phyloP scores from a whole-genome alignment of 208 protist species.

The Trypanosomatidae sp. region DNA sequence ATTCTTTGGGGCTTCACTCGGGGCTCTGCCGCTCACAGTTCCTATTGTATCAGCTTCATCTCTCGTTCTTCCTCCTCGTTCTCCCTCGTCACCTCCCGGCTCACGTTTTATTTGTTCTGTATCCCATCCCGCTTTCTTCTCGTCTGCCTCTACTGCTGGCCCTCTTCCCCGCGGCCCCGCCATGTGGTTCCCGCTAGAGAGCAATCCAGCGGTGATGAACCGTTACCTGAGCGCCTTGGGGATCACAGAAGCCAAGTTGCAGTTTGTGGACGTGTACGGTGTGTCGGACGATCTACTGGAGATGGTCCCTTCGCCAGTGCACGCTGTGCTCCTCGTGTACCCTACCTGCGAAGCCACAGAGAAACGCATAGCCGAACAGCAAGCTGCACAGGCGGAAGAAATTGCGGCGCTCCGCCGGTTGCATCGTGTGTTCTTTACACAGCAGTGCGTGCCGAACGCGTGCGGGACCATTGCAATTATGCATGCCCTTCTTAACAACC shows the following conservation, averaged over 20 bases:
- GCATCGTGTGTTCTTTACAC: conserved; percentile 86
- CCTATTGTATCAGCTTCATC: not conserved
- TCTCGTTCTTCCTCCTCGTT: not conserved
- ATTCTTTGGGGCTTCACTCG: not conserved
- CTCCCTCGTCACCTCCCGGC: not conserved
- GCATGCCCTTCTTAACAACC: conserved; percentile 94
- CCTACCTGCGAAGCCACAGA: conserved; percentile 74
- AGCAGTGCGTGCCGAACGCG: conserved; percentile 92
- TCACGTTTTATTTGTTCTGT: not conserved
- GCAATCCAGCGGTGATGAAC: conserved; percentile 94
- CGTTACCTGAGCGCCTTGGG: conserved; percentile 65
- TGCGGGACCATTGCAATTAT: conserved; percentile 95
- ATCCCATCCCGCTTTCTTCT: not conserved
- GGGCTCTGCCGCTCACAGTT: not conserved
- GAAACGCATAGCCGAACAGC: conserved; percentile 10
- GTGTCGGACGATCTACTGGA: conserved; percentile 83
- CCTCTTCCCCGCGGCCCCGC: not conserved
- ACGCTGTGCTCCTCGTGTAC: conserved; percentile 93
- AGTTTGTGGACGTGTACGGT: conserved; percentile 94
- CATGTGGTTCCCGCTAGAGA: conserved; percentile 92
- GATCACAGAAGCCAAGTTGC: conserved; percentile 39
- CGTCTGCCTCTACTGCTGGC: not conserved
- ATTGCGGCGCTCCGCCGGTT: conserved; percentile 38
- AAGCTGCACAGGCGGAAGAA: conserved; percentile 33
- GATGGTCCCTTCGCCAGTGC: conserved; percentile 90